These are phyloP conservation scores for Phyllosticta citrichinensis DNA, from an alignment of 2,329 filamentous ascomycete species.

Conservation along the genomic window DNA sequence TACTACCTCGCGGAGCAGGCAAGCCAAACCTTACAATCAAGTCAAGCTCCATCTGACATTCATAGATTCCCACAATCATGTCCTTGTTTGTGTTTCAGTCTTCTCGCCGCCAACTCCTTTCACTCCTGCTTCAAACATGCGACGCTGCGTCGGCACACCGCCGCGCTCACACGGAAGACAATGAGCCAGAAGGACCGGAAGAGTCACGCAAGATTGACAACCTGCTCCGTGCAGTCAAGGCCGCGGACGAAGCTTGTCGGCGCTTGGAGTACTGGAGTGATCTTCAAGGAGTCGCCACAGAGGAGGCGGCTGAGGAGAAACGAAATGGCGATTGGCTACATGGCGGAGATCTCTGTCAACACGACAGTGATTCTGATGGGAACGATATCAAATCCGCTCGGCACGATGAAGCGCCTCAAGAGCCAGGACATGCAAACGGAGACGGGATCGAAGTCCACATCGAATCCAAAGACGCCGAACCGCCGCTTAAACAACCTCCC, in stretches of 20 bases:
- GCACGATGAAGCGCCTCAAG: background rate
- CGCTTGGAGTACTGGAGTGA: slow-evolving; percentile 84
- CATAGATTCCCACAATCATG: slow-evolving; percentile 34
- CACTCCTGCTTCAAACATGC: slow-evolving; percentile 50
- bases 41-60: background rate
- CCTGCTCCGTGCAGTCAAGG: slow-evolving; percentile 62
- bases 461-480: background rate
- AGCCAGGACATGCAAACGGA: background rate
- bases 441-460: background rate
- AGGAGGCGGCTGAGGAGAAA: background rate
- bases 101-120: slow-evolving; percentile 67
- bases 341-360: background rate
- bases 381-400: background rate
- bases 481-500: background rate
- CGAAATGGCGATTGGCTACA: background rate
- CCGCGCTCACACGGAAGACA: slow-evolving; percentile 33
- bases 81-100: slow-evolving; percentile 79
- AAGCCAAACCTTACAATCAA: slow-evolving; percentile 10
- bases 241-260: slow-evolving; percentile 71
- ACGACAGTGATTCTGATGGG: slow-evolving; percentile 2
- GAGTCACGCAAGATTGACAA: slow-evolving; percentile 50
- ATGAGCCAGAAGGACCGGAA: slow-evolving; percentile 35
- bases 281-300: slow-evolving; percentile 31
- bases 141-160: slow-evolving; percentile 42
- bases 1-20: slow-evolving; percentile 58